Evolutionary conservation across 1,284 basidiomycete species (phyloP), one percentile per base, ranked within the genome.

Genomic region (Fomitopsis palustris): DNA sequence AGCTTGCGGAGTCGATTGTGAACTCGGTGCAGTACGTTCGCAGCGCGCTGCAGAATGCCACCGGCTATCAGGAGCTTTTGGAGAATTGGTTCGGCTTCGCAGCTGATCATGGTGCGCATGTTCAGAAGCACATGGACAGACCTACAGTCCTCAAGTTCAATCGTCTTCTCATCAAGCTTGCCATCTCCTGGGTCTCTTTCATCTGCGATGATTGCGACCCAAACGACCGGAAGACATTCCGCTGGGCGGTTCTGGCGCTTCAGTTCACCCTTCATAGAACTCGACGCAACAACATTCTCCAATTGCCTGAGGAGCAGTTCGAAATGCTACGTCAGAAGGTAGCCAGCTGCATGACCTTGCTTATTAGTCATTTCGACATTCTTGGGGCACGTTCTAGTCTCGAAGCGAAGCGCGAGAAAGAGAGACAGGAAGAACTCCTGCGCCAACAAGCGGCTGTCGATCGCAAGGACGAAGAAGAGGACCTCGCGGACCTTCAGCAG

Each of bases 141-240:
- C 70, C 82, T 0, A 82, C 85, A 2, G 77, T 90, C 64, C 78
- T 83, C 60, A 87, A 90, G 61, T 96, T 96, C 77, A 92, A 92
- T 68, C 84, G 88, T 19, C 79, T 90, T 7, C 79, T 98, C 38
- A 91, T 96, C 74, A 87, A 87, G 62, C 83, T 97, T 45, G 93
- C 95, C 2, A 97, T 98, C 66, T 90, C 92, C 21, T 99, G 97
- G 97, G 93, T 99, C 27, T 89, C 93, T 27, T 99, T 99, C 78
- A 97, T 99, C 63, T 98, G 95, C 74, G 96, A 98, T 71, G 94
- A 96, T 68, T 99, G 97, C 75, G 93, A 98, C 67, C 94, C 95
- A 1, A 92, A 94, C 47, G 96, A 99, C 72, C 87, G 95, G 61
- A 94, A 92, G 74, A 99, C 96, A 0, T 99, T 99, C 83, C 90